A percentile compares a stretch with the other conserved stretches of the same genome.
Evolutionary conservation across 2,329 filamentous ascomycete species (phyloP).

Genomic region (Fusarium zealandicum): DNA sequence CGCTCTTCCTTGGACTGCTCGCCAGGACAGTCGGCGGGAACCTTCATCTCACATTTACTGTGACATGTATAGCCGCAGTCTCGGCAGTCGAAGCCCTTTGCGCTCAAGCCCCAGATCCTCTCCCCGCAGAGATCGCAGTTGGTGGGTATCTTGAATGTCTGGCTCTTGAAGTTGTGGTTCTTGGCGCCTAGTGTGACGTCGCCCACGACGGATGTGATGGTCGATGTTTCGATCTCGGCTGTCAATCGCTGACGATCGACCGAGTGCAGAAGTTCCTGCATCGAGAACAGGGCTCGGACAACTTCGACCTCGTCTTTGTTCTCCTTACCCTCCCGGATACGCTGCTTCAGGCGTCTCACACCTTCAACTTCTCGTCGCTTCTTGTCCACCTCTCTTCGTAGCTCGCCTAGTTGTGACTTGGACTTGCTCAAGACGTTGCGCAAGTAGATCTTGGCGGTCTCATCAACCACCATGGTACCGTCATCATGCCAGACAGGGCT

Average conservation of each 20-base stretch:
- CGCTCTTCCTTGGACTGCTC: conserved; percentile 93
- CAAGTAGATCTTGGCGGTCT: conserved; percentile 85
- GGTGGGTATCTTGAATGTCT: conserved; percentile 98
- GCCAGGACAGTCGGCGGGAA: conserved; percentile 92
- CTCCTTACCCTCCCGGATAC: conserved; percentile 82
- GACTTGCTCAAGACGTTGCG: conserved; percentile 92
- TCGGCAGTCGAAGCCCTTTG: conserved; percentile 94
- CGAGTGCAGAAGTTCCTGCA: conserved; percentile 86
- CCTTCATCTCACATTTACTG: conserved; percentile 99
- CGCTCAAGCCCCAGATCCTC: conserved; percentile 94
- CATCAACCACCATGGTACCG: conserved; percentile 83
- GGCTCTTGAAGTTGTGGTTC: conserved; percentile 97
- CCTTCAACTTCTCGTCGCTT: conserved; percentile 86
- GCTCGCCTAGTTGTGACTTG: conserved; percentile 80
- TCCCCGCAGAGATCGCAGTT: conserved; percentile 98
- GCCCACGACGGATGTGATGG: conserved; percentile 88
- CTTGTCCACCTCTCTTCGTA: conserved; percentile 83
- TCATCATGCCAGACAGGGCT: conserved; percentile 98
- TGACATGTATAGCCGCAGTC: conserved; percentile 99
- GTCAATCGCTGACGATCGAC: conserved; percentile 84
- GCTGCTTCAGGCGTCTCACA: conserved; percentile 75
- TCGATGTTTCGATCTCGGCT: conserved; percentile 90
- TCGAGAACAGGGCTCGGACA: conserved; percentile 79
- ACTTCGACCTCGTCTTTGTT: conserved; percentile 88
- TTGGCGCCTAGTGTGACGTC: conserved; percentile 91